Evolutionary conservation across 2,329 filamentous ascomycete species (phyloP), one percentile per base, ranked within the genome.

Genomic region (Calonectria pauciramosa): DNA sequence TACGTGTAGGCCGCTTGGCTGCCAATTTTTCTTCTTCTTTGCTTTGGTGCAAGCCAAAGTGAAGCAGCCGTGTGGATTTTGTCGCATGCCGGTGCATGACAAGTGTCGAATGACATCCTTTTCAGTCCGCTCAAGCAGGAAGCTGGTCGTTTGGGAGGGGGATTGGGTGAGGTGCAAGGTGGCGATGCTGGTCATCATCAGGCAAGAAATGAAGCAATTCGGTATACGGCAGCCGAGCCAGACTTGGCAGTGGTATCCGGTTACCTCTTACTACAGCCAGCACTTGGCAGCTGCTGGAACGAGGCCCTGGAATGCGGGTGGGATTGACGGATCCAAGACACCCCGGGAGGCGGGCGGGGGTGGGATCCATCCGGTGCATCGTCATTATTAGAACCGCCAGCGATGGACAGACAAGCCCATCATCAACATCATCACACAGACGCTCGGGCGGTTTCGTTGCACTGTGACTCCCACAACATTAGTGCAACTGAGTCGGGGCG

Each of bases 221-320:
- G 38, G 60, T 65, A 65, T 65, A 65, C 60, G 60, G 60, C 60
- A 49, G 23, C 26, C 38, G 60, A 65, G 54, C 41, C 68, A 44
- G 41, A 60, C 38, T 54, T 70, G 56, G 68, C 41, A 54, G 56
- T 63, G 18, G 41, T 41, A 63, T 64, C 56, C 56, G 26, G 51
- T 77, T 76, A 72, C 74, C 74, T 74, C 72, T 66, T 60, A 44
- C 54, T 71, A 60, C 26, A 32, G 41, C 20, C 47, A 66, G 49
- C 38, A 66, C 66, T 76, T 67, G 73, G 70, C 66, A 68, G 71
- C 66, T 70, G 71, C 66, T 70, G 73, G 73, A 75, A 73, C 70
- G 73, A 67, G 52, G 71, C 36, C 51, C 49, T 71, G 72, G 73
- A 77, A 79, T 69, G 75, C 70, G 56, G 73, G 51, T 66, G 54